These are phyloP conservation scores for Phytophthora colocasiae DNA, from an alignment of 352 stramenopile species.

Conservation along the genomic window DNA sequence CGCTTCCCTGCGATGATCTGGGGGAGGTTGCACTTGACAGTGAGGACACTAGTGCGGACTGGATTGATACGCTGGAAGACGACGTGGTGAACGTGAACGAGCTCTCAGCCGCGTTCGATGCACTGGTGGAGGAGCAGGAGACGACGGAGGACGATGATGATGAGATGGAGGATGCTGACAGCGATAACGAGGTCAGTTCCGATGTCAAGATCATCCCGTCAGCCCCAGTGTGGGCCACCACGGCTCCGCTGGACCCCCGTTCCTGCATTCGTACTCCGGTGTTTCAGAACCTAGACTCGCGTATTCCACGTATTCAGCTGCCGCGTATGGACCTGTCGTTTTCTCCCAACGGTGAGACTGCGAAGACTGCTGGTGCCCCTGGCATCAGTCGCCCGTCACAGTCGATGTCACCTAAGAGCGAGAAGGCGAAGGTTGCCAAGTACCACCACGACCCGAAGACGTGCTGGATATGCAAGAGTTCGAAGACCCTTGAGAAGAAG, in stretches of 20 bases:
- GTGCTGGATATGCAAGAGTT: constrained; percentile 91
- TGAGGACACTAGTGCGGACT: constrained; percentile 42
- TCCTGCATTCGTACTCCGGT: constrained; percentile 79
- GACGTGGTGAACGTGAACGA: constrained; percentile 79
- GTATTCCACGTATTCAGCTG: constrained; percentile 71
- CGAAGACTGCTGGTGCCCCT: constrained; percentile 19
- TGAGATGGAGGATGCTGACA: constrained; percentile 46
- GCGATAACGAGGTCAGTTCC: constrained; percentile 32
- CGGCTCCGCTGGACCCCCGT: constrained; percentile 75
- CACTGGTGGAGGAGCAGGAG: constrained; percentile 59
- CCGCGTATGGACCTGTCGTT: constrained; percentile 80
- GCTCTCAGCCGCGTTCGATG: constrained; percentile 73
- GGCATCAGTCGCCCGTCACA: constrained; percentile 15
- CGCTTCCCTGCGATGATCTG: constrained; percentile 63
- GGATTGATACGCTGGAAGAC: constrained; percentile 74
- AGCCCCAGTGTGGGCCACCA: constrained; percentile 55
- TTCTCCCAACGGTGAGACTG: constrained; percentile 24
- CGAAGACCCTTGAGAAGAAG: constrained; percentile 85
- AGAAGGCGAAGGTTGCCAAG: constrained; percentile 54
- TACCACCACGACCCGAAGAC: constrained; percentile 78
- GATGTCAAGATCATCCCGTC: constrained; percentile 58
- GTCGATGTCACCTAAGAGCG: constrained; percentile 58
- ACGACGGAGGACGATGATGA: constrained; percentile 49
- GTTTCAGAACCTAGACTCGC: constrained; percentile 82
- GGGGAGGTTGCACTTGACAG: constrained; percentile 15